Conservation (phyloP, 2,329 filamentous ascomycete genomes). For the Elsinoe batatas region DNA sequence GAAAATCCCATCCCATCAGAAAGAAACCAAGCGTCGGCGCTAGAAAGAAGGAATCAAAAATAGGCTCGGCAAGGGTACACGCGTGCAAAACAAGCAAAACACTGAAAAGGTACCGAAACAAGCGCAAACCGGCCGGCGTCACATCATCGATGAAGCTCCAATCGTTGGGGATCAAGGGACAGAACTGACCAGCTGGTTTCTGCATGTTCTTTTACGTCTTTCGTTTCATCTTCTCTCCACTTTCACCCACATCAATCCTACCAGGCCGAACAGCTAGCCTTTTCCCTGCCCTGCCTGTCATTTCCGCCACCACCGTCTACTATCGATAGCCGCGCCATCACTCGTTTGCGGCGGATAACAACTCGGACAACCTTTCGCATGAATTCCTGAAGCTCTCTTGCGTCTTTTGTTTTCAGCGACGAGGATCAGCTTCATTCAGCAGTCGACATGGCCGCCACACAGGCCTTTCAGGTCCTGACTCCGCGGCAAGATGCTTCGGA, state of each 20-base stretch:
- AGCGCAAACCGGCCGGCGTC: background rate
- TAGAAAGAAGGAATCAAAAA: slow-evolving; percentile 4
- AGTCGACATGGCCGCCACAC: slow-evolving; percentile 3
- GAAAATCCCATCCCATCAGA: background rate
- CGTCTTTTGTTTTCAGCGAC: background rate
- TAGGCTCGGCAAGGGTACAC: slow-evolving; percentile 5
- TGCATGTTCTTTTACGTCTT: background rate
- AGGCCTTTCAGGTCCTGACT: background rate
- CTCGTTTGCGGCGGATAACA: slow-evolving; percentile 1
- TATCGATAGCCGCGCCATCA: slow-evolving; percentile 6
- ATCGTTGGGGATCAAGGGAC: background rate
- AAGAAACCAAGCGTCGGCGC: background rate
- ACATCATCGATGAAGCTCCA: background rate
- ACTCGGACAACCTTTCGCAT: background rate
- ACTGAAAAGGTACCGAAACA: background rate
- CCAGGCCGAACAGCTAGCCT: slow-evolving; percentile 9
- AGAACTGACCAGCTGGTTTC: slow-evolving; percentile 5
- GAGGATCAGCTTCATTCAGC: background rate
- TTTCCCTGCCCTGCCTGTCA: slow-evolving; percentile 1
- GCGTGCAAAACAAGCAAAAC: slow-evolving; percentile 9
- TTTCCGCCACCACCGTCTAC: slow-evolving; percentile 8
- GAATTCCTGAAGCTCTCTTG: background rate
- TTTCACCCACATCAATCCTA: background rate
- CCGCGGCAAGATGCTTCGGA: background rate
- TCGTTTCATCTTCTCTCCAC: background rate